Evolutionary conservation across 2,329 filamentous ascomycete genomes (phyloP), one percentile per base, ranked within the genome.

Genomic region (Cladosporium sp.): DNA sequence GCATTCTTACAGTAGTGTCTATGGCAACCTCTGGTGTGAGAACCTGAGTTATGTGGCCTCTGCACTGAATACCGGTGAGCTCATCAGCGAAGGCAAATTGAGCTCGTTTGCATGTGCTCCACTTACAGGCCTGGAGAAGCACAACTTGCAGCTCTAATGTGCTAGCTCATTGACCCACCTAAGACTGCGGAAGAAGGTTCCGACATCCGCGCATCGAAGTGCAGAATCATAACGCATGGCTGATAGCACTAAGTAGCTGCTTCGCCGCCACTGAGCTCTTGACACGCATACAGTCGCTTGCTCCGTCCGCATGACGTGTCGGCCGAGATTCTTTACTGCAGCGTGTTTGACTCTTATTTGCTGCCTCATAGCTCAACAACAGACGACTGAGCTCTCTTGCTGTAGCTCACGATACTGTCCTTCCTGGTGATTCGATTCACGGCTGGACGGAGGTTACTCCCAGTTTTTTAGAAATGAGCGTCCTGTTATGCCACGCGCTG

Each of bases 101-200:
- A 50, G 39, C 45, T 50, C 28, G 45, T 50, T 50, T 50, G 25
- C 47, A 51, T 51, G 30, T 51, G 47, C 17, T 51, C 47, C 47
- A 36, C 47, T 51, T 22, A 28, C 5, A 51, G 17, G 9, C n/a
- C 30, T 51, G 30, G 20, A 51, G 47, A 51, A 51, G 47, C 47
- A 51, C 47, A 51, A 37, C 30, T 51, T 37, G 47, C 30, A 51
- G 47, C 47, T 51, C 47, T 37, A 19, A 22, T 22, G 9, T 42
- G 39, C 39, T 9, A 42, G 39, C 47, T 3, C 47, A 34, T 20
- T 51, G 47, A 51, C 28, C 47, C 28, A 20, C 17, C n/a, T 6
- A 51, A 37, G n/a, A 51, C 45, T 20, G n/a, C n/a, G n/a, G n/a
- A n/a, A n/a, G n/a, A n/a, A n/a, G n/a, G n/a, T n/a, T 51, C 28